Conservation (phyloP, 2,329 filamentous ascomycete genomes). For the Orbilia blumenaviensis region DNA sequence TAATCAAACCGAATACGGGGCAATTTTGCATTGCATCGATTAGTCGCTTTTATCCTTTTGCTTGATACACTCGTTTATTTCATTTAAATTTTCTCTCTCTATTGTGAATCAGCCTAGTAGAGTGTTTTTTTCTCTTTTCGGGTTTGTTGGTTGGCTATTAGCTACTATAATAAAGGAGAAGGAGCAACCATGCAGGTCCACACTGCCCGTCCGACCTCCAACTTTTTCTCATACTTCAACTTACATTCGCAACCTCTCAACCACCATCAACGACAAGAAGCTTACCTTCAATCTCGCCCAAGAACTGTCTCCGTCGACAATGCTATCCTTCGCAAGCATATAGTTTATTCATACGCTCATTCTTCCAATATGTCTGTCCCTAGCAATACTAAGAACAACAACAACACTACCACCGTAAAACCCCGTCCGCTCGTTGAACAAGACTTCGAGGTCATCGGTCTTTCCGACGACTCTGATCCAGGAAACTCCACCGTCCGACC, state of each 20-base stretch:
- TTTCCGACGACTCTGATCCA: slow-evolving; percentile 41
- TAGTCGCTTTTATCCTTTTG: slow-evolving; percentile 15
- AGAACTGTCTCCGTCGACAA: slow-evolving; percentile 19
- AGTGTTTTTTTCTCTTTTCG: slow-evolving; percentile 1
- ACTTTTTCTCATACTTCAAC: slow-evolving; percentile 44
- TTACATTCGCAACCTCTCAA: slow-evolving; percentile 19
- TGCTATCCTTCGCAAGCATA: slow-evolving; percentile 48
- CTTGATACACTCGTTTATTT: slow-evolving; percentile 3
- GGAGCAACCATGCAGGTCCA: slow-evolving; percentile 43
- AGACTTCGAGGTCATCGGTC: slow-evolving; percentile 50
- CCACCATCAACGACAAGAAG: slow-evolving; percentile 21
- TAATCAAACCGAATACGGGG: not conserved
- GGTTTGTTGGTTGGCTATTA: slow-evolving; percentile 1
- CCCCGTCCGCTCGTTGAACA: slow-evolving; percentile 51
- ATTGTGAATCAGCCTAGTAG: slow-evolving; percentile 1
- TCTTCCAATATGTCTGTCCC: slow-evolving; percentile 32
- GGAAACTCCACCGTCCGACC: slow-evolving; percentile 12
- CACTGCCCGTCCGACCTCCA: slow-evolving; percentile 44
- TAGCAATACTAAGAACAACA: slow-evolving; percentile 46
- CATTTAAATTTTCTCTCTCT: not conserved
- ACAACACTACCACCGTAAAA: slow-evolving; percentile 37
- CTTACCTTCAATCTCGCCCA: slow-evolving; percentile 35
- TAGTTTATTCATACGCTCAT: slow-evolving; percentile 36
- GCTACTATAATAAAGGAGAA: slow-evolving; percentile 34
- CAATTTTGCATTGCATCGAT: slow-evolving; percentile 10